A percentile compares a stretch with the other conserved stretches of the same genome.
Conservation (phyloP, 2,329 filamentous ascomycete species). For the Venturiaceae sp. region DNA sequence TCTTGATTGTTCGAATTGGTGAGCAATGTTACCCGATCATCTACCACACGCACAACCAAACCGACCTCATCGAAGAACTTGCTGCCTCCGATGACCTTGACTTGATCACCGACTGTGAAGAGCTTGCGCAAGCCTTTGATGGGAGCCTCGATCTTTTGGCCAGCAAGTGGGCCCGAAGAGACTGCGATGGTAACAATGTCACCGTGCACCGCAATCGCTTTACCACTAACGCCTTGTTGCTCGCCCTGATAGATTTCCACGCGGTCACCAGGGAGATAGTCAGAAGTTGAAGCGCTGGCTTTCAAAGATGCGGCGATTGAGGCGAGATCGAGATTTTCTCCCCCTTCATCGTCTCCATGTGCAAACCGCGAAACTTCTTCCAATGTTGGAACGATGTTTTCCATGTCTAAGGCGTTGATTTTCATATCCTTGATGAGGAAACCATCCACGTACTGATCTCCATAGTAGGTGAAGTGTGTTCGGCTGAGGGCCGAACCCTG, state of each 20-base stretch:
- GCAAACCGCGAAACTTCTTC: slow-evolving; percentile 93
- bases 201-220: slow-evolving; percentile 73
- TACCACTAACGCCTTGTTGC: slow-evolving; percentile 83
- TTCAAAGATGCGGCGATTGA: slow-evolving; percentile 86
- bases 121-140: slow-evolving; percentile 86
- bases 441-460: slow-evolving; percentile 84
- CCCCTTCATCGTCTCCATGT: slow-evolving; percentile 79
- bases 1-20: slow-evolving; percentile 90
- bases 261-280: slow-evolving; percentile 87
- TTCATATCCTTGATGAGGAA: slow-evolving; percentile 93
- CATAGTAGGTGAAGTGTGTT: slow-evolving; percentile 69
- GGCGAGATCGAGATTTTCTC: slow-evolving; percentile 85
- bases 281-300: slow-evolving; percentile 67
- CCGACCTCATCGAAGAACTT: slow-evolving; percentile 91
- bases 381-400: slow-evolving; percentile 83
- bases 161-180: slow-evolving; percentile 68
- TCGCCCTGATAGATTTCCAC: slow-evolving; percentile 95
- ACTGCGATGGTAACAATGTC: slow-evolving; percentile 89
- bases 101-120: slow-evolving; percentile 89
- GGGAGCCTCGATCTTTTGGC: slow-evolving; percentile 84
- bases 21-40: slow-evolving; percentile 85
- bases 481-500: neutral
- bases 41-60: slow-evolving; percentile 89
- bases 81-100: slow-evolving; percentile 96
- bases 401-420: slow-evolving; percentile 73